These are phyloP conservation scores for Neoboletus brunneissimus DNA, from an alignment of 768 basidiomycete genomes.

Conservation along the genomic window DNA sequence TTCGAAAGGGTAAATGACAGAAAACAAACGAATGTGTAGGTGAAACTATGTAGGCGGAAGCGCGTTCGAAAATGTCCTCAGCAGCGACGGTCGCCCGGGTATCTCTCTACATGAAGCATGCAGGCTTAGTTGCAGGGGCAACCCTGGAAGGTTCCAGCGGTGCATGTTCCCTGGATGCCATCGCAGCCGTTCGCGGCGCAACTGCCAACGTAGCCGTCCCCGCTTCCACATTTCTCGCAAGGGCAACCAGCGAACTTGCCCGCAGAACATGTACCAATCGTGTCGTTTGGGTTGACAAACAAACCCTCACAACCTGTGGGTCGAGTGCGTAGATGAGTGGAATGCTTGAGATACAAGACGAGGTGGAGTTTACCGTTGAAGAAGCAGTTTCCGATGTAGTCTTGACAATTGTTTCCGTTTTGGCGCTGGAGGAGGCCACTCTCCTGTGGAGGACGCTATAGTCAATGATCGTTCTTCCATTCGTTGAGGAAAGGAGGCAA, in stretches of 20 bases:
- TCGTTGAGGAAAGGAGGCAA: background rate
- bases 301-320: background rate
- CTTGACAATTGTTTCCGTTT: background rate
- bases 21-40: too few relatives aligned
- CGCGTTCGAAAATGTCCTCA: too few relatives aligned
- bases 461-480: background rate
- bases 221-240: conserved; percentile 2
- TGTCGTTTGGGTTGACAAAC: background rate
- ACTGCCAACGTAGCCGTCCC: background rate
- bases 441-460: background rate
- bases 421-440: background rate
- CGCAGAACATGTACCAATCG: background rate
- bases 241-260: background rate
- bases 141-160: background rate
- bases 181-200: background rate
- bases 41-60: too few relatives aligned
- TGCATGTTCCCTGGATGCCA: background rate
- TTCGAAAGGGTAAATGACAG: background rate
- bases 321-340: background rate
- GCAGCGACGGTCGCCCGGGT: background rate
- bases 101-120: too few relatives aligned
- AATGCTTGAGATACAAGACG: background rate
- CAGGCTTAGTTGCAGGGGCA: background rate
- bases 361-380: background rate
- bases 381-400: background rate